phyloP scores from a whole-genome alignment of 2,329 filamentous ascomycete genomes.

The Celoporthe dispersa region DNA sequence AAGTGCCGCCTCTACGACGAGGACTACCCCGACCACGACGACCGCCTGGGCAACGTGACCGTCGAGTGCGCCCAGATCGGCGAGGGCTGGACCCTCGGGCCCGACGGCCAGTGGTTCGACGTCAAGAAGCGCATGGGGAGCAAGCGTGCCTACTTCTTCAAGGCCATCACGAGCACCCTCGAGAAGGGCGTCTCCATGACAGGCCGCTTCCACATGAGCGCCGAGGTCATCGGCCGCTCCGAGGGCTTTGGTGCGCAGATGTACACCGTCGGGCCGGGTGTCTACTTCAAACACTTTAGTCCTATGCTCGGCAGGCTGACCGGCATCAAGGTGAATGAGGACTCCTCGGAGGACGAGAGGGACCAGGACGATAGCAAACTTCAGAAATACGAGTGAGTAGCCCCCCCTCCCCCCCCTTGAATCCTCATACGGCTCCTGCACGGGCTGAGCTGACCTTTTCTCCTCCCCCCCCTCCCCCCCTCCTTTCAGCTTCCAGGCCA shows the following conservation, averaged over 20 bases:
- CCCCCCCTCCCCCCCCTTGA: not conserved
- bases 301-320: constrained; percentile 84
- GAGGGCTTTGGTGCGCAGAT: constrained; percentile 69
- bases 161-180: constrained; percentile 68
- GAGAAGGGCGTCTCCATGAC: constrained; percentile 67
- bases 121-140: constrained; percentile 85
- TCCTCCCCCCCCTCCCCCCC: constrained; percentile 6
- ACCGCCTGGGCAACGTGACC: constrained; percentile 85
- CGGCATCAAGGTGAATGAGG: constrained; percentile 69
- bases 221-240: constrained; percentile 78
- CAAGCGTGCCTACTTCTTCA: constrained; percentile 81
- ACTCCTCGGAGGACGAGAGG: constrained; percentile 45
- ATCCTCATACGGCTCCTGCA: no score
- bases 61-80: constrained; percentile 64
- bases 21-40: constrained; percentile 83
- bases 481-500: constrained; percentile 80
- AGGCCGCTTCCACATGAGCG: constrained; percentile 72
- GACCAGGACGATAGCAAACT: constrained; percentile 57
- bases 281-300: constrained; percentile 83
- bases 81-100: constrained; percentile 72
- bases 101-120: constrained; percentile 62
- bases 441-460: constrained; percentile 1
- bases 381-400: constrained; percentile 75
- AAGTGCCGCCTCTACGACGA: constrained; percentile 92
- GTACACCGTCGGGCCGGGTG: constrained; percentile 78